Conservation (phyloP, 2,329 filamentous ascomycete genomes). For the Ophiognomonia clavigignenti-juglandacearum region DNA sequence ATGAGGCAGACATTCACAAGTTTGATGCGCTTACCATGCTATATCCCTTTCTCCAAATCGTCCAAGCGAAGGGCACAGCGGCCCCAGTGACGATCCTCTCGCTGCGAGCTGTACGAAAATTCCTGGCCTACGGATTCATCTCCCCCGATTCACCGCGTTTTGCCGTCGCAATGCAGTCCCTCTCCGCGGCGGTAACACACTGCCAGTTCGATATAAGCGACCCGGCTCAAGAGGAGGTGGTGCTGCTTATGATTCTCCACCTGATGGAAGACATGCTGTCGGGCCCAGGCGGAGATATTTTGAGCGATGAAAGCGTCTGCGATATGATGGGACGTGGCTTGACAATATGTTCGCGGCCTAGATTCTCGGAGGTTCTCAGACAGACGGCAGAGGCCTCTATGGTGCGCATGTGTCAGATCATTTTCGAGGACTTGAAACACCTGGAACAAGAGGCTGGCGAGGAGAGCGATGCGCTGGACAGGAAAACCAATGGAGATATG, state of each 20-base stretch:
- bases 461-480: slow-evolving; percentile 61
- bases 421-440: slow-evolving; percentile 88
- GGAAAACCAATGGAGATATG: slow-evolving; percentile 62
- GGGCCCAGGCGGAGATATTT: slow-evolving; percentile 80
- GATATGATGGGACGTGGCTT: slow-evolving; percentile 99
- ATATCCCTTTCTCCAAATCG: slow-evolving; percentile 92
- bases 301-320: slow-evolving; percentile 98
- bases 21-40: slow-evolving; percentile 89
- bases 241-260: slow-evolving; percentile 87
- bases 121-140: slow-evolving; percentile 92
- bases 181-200: slow-evolving; percentile 93
- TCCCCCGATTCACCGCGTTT: slow-evolving; percentile 80
- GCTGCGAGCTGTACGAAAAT: slow-evolving; percentile 89
- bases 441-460: slow-evolving; percentile 72
- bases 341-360: slow-evolving; percentile 92
- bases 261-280: slow-evolving; percentile 99
- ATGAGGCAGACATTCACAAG: slow-evolving; percentile 64
- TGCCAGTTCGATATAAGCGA: slow-evolving; percentile 97
- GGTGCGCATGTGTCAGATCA: slow-evolving; percentile 98
- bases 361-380: slow-evolving; percentile 84
- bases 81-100: slow-evolving; percentile 95
- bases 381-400: slow-evolving; percentile 93
- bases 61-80: slow-evolving; percentile 91
- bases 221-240: slow-evolving; percentile 89
- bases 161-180: slow-evolving; percentile 84